phyloP scores from a whole-genome alignment of 441 rosid genomes.

The Flueggea neowawraea region DNA sequence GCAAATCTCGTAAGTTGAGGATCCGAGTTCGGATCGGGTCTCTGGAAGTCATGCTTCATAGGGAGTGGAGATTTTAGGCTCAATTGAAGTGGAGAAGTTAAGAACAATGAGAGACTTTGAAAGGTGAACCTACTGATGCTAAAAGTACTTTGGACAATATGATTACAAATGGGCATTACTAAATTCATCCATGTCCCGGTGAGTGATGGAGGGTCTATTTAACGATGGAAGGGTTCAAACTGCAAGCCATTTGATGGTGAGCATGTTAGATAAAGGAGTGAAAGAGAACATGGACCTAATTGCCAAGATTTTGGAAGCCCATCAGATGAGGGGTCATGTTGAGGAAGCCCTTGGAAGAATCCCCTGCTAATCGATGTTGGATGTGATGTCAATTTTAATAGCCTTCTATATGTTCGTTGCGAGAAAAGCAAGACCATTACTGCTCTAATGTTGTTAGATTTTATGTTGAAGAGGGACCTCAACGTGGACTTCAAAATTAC shows the following conservation, averaged over 20 bases:
- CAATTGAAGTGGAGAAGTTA: too few species aligned
- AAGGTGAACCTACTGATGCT: constrained; percentile 94
- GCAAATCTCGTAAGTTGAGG: too few species aligned
- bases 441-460: constrained; percentile 73
- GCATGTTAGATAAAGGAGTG: constrained; percentile 82
- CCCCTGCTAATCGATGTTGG: constrained; percentile 66
- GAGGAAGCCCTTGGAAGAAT: constrained; percentile 96
- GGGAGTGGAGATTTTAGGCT: too few species aligned
- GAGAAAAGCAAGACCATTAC: constrained; percentile 89
- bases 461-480: constrained; percentile 70
- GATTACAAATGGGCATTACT: constrained; percentile 86
- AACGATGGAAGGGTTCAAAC: constrained; percentile 94
- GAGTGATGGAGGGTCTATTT: constrained; percentile 77
- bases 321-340: constrained; percentile 80
- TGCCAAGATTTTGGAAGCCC: constrained; percentile 76
- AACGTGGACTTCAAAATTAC: constrained; percentile 52
- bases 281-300: constrained; percentile 77
- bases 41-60: too few species aligned
- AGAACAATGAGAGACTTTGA: too few species aligned
- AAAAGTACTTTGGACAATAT: constrained; percentile 82
- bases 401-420: constrained; percentile 56
- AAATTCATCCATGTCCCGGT: constrained; percentile 57
- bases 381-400: constrained; percentile 47
- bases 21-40: too few species aligned
- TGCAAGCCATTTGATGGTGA: constrained; percentile 87